Conservation (phyloP, 345 rosid species). For the Eucalyptus erythrocorys region DNA sequence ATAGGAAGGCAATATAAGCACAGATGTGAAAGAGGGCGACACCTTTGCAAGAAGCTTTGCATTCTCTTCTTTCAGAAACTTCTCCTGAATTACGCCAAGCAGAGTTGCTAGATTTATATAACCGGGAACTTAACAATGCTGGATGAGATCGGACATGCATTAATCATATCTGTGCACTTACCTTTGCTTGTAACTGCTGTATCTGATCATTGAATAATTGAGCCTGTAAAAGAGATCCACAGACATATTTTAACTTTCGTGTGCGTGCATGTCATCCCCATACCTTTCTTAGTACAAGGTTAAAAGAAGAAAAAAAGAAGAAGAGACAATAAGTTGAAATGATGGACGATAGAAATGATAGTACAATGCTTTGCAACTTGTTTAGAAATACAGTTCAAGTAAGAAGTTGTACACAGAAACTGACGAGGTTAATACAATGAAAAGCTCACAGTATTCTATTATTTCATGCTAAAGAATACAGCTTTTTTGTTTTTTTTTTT, state of each 20-base stretch:
- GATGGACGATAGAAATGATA: not conserved
- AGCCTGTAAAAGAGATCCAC: conserved; percentile 9
- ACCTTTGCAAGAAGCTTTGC: conserved; percentile 27
- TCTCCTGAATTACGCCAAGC: conserved; percentile 22
- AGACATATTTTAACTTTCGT: not conserved
- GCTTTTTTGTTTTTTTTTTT: not conserved
- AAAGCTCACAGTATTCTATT: not conserved
- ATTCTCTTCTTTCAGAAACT: conserved; percentile 26
- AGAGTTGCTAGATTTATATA: not conserved
- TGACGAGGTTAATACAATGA: not conserved
- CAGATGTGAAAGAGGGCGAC: not conserved
- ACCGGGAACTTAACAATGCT: not conserved
- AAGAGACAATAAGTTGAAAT: not conserved
- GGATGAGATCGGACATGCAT: not conserved
- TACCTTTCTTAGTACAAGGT: not conserved
- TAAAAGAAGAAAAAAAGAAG: not conserved
- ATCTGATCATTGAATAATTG: conserved; percentile 24
- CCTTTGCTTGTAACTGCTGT: conserved; percentile 33
- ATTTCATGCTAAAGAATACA: not conserved
- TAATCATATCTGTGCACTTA: not conserved
- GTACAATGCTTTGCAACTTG: not conserved
- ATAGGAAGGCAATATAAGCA: not conserved
- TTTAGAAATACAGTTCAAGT: not conserved
- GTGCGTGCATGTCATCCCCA: not conserved
- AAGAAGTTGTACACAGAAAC: not conserved